Base-by-base conservation (phyloP, 2,329 filamentous ascomycete genomes). In the Dryadomyces quercus-mongolicae region DNA sequence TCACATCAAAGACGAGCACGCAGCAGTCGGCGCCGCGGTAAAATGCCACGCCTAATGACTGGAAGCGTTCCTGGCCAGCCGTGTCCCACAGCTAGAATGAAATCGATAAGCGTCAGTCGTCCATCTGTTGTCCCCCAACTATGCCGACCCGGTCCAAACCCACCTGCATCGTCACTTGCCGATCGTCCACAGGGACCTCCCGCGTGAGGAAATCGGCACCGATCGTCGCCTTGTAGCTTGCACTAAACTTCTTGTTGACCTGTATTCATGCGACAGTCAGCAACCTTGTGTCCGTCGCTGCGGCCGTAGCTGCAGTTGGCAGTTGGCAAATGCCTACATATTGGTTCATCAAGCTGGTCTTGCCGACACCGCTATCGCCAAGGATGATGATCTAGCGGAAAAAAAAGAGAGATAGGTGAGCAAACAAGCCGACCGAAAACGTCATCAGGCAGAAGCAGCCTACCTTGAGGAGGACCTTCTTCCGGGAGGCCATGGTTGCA, bases 341-440 rank as follows among this genome's bases (percentile, higher is more conserved):
- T 97, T 98, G 93, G 76, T 98, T 98, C 93, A 98, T 98, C 81
- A 98, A 84, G 73, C 90, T 96, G 58, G 93, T 98, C 81, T 98
- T 98, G 70, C 93, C 93, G 59, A 98, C 93, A 74, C 93, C 93
- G 72, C 92, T 97, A 72, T 98, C 93, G 64, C 93, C 93, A 63
- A 98, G 85, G 73, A 98, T 97, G 67, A 98, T 98, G 67, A 98
- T 91, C 92, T 97, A 65, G 48, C n/a, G n/a, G 60, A 16, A 48
- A 12, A 9, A n/a, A 10, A 22, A 38, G 10, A 22, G 38, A 18
- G 40, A 34, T 7, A 38, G 2, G 43, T 52, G n/a, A 47, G 51
- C 16, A 49, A 18, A 5, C 10, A 13, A 5, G 21, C 20, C 34
- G 6, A 12, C 36, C 10, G 8, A 12, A 40, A 16, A 40, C 15